Base-by-base conservation (phyloP, 768 basidiomycete genomes). In the Tephrocybe sp. region DNA sequence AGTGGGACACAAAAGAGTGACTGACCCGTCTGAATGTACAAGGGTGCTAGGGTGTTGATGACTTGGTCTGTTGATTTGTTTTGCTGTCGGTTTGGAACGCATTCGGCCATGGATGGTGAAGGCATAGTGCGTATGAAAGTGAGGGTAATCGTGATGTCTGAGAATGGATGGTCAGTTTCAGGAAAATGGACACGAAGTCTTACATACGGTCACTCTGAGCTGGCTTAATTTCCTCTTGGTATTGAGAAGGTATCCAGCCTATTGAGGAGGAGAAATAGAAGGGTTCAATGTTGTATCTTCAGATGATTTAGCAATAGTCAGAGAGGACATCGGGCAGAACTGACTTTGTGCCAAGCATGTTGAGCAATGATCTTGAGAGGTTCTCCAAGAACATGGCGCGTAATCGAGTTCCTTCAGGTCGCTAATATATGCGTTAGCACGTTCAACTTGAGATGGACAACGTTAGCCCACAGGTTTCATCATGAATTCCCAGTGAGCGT, bases 261-360 rank as follows among this genome's bases (percentile, higher is more conserved):
- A 81, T 61, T 1, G 81, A 79, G 1, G 82, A 84, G 0, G 81
- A 80, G 61, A 84, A 85, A 59, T 80, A 85, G 62, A 85, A 84
- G 0, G 84, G 84, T 55, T 85, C 84, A 50, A 85, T 69, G 37
- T 70, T 69, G 49, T 79, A 82, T 58, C 78, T 70, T 11, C 3
- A 28, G 28, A 40, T 25, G 20, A 15, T 47, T 33, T 28, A 4
- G 12, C 5, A n/a, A n/a, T n/a, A n/a, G 20, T 23, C 24, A n/a
- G 15, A 43, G 15, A 7, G 12, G 34, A 10, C 21, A 15, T 10
- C 18, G 24, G 20, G 7, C 7, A 18, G 20, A 3, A 25, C 60
- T 63, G 14, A 76, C 71, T 63, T 76, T 0, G 74, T 72, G 11
- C 82, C 83, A 5, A 84, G 65, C 73, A 83, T 81, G 56, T 80